Evolutionary conservation across 129 eudicot genomes (phyloP).

Genomic region (Glebionis coronaria): DNA sequence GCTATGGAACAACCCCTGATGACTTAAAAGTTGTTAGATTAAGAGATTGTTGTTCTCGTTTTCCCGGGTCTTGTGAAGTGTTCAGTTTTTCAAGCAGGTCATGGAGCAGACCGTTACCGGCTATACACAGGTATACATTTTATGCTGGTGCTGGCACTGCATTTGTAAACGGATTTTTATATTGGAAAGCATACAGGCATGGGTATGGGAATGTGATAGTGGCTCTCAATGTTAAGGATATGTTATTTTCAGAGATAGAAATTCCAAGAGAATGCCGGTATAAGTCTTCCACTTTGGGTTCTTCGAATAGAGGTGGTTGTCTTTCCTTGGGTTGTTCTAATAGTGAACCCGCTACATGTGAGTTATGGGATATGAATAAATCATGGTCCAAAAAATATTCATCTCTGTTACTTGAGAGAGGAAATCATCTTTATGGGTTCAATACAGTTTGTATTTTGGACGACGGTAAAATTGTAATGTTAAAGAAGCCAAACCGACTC

Average conservation of each 20-base stretch:
- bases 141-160: background rate
- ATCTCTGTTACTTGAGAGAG: background rate
- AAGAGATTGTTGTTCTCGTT: background rate
- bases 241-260: constrained; percentile 3
- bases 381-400: background rate
- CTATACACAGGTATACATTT: background rate
- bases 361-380: constrained; percentile 5
- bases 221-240: background rate
- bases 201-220: background rate
- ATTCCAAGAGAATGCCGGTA: background rate
- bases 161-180: constrained; percentile 17
- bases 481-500: background rate
- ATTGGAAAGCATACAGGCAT: background rate
- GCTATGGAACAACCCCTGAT: background rate
- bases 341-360: background rate
- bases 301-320: background rate
- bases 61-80: background rate
- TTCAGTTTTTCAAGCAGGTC: background rate
- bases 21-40: constrained; percentile 11
- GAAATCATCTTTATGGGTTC: background rate
- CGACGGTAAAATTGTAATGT: background rate
- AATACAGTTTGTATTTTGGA: background rate
- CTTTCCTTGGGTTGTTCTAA: background rate
- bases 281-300: background rate
- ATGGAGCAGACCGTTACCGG: background rate